Base-by-base conservation (phyloP, 83 land plant genomes). In the Picea engelmannii region DNA sequence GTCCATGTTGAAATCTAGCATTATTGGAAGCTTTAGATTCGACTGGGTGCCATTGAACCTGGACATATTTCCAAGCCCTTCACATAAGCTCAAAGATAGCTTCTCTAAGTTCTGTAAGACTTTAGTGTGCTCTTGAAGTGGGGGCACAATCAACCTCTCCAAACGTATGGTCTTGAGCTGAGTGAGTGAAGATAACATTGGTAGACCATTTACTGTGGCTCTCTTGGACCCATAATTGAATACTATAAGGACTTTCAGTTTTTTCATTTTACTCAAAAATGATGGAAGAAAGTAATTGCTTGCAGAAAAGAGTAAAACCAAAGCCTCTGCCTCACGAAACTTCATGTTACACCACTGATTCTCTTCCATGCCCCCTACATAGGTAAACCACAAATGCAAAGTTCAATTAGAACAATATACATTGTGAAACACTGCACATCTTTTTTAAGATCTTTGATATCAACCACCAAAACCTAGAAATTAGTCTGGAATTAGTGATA, bases 311-410 rank as follows among this genome's bases (percentile, higher is more conserved):
- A 84, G 88, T 13, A 92, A 79, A 13, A 92, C 74, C 70, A 92
- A 92, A 35, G 88, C 94, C 82, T 92, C 92, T 44, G 92, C 88
- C 63, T 87, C 85, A 18, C 86, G 90, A 60, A 88, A 86, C 7
- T 82, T 49, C 90, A 92, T 87, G 0, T 69, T 58, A 16, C 71
- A 80, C 94, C 94, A 92, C 70, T 92, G 87, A 44, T 82, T 81
- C 66, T 84, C 85, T 44, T 68, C 80, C 92, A 92, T 92, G 55
- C 85, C 88, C 31, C 92, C 94, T 92, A 62, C 58, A 55, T 12
- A 11, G 0, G 58, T 61, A 52, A 80, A 44, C 49, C 13, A 55
- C 58, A 11, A 55, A 55, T 55, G 58, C 58, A 12, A 12, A 55
- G 15, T 12, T 12, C 58, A 55, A 55, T 55, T 55, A 55, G 15